These are phyloP conservation scores for Anisodus tanguticus DNA, from an alignment of 257 asterid species.

Conservation along the genomic window DNA sequence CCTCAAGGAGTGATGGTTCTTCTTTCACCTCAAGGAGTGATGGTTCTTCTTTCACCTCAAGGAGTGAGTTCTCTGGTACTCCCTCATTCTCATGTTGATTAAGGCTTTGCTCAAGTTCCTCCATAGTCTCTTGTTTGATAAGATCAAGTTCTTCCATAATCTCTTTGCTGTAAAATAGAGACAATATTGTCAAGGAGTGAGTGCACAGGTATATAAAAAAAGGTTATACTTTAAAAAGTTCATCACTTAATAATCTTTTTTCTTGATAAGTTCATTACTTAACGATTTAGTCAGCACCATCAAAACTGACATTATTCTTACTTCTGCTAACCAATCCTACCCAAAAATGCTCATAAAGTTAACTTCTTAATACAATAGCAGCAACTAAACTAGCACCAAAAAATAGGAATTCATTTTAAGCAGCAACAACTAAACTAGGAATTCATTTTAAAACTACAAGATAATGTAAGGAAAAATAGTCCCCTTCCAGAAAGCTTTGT, in stretches of 20 bases:
- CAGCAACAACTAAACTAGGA: not conserved
- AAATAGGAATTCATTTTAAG: not conserved
- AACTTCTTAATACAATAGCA: slow-evolving; percentile 21
- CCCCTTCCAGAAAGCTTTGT: not conserved
- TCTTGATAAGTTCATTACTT: not conserved
- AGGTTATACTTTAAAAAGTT: not conserved
- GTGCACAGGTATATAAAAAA: not conserved
- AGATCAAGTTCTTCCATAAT: slow-evolving; percentile 29
- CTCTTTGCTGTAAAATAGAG: slow-evolving; percentile 26
- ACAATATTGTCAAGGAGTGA: slow-evolving; percentile 8
- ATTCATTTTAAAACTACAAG: not conserved
- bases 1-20: slow-evolving; percentile 26
- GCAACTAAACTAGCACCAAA: not conserved
- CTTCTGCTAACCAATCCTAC: not conserved
- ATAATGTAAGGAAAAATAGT: not conserved
- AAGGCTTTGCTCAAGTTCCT: slow-evolving; percentile 55
- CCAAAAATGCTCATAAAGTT: slow-evolving; percentile 1
- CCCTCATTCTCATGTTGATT: slow-evolving; percentile 39
- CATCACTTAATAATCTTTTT: no score
- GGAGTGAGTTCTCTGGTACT: slow-evolving; percentile 32
- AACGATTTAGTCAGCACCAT: no score
- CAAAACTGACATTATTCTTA: not conserved
- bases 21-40: slow-evolving; percentile 29
- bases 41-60: slow-evolving; percentile 22
- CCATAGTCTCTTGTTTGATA: slow-evolving; percentile 46